Base-by-base conservation (phyloP, 768 basidiomycete species). In the Psilocybe tampanensis region DNA sequence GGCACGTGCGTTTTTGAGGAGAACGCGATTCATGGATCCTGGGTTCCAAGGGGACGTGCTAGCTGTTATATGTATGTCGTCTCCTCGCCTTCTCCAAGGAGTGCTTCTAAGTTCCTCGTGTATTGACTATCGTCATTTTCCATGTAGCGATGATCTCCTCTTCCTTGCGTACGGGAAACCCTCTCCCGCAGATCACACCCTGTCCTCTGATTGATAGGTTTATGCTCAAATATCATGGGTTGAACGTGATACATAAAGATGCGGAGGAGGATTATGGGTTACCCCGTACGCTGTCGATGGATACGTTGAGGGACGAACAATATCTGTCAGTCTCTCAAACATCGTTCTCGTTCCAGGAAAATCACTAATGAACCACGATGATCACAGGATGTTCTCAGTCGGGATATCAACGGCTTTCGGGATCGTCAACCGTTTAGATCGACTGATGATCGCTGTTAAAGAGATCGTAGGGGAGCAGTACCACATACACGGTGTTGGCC, bases 381-480 rank as follows among this genome's bases (percentile, higher is more conserved):
- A 26, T 6, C 24, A n/a, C 53, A 88, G 86, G 64, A 84, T 75
- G 61, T 90, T 89, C 64, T 88, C 84, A 51, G 89, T 90, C 9
- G 90, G 88, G 8, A 84, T 89, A 19, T 82, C 89, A 1, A 88
- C 86, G 0, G 77, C 87, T 0, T 89, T 82, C 60, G 79, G 81
- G 0, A 81, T 94, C 39, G 74, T 94, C n/a, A 80, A 81, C 6
- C 81, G 90, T 9, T 72, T 95, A 12, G 93, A 95, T 66, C 75
- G 83, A 50, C 71, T 94, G 55, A 90, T 94, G 85, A 66, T 92
- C 2, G 90, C 90, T 2, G 83, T 85, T 15, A 95, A 95, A 68
- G 90, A 94, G 70, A 75, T 94, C 44, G 90, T 94, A 1, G 92
- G 92, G 1, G 92, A 94, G 68, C 88, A 90, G 62, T 92, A 89